These are phyloP conservation scores for Austropuccinia psidii DNA, from an alignment of 1,284 basidiomycete genomes.

Conservation along the genomic window DNA sequence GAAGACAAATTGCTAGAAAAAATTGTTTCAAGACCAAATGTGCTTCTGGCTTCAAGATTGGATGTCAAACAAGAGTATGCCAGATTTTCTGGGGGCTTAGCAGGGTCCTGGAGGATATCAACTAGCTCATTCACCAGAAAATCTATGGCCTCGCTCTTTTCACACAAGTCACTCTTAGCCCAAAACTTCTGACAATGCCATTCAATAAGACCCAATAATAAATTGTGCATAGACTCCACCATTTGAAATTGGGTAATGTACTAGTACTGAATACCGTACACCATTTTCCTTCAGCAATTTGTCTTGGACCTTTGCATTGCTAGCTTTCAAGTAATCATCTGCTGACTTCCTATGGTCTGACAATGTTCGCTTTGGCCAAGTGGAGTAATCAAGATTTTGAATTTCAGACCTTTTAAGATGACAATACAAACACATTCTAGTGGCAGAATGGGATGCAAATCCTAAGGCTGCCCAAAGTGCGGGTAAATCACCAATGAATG, in stretches of 20 bases:
- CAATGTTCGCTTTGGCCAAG: not conserved
- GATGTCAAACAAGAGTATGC: not conserved
- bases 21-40: not conserved
- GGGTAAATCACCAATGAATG: constrained; percentile 33
- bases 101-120: not conserved
- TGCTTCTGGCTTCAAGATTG: not conserved
- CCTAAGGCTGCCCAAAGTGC: constrained; percentile 32
- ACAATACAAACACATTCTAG: constrained; percentile 36
- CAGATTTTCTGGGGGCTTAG: not conserved
- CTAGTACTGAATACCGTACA: not conserved
- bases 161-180: not conserved
- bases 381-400: not conserved
- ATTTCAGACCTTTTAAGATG: not conserved
- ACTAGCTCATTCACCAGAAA: not conserved
- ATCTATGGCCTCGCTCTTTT: not conserved
- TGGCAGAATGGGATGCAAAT: not conserved
- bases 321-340: not conserved
- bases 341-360: not conserved
- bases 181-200: not conserved
- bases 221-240: not conserved
- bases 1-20: not conserved
- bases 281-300: not conserved
- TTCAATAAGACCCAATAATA: not conserved
- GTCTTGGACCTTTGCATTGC: not conserved
- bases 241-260: not conserved